A percentile compares a stretch with the other conserved stretches of the same genome.
These are phyloP conservation scores for Phoenix dactylifera DNA, from an alignment of 176 grass and related monocot genomes.

Conservation along the genomic window DNA sequence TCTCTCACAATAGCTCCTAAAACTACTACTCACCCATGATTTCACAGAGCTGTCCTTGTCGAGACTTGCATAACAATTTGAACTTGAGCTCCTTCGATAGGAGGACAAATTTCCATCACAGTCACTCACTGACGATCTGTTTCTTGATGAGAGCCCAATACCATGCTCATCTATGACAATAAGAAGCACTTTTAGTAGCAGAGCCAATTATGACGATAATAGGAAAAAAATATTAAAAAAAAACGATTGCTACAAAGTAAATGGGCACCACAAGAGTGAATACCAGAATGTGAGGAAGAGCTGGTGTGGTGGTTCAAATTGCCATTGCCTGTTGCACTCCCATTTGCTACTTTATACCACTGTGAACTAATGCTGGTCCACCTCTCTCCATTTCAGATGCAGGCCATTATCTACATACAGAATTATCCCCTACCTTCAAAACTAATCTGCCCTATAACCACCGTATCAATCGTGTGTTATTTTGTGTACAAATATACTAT, in stretches of 20 bases:
- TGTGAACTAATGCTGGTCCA: constrained; percentile 37
- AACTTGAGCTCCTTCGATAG: constrained; percentile 17
- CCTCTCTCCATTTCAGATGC: constrained; percentile 26
- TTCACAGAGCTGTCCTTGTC: constrained; percentile 20
- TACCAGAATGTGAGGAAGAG: constrained; percentile 21
- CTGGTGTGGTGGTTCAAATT: constrained; percentile 12
- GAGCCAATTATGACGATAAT: no score
- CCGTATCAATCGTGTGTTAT: no score
- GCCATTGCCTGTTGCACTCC: constrained; percentile 10
- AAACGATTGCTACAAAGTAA: not conserved
- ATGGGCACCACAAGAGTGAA: not conserved
- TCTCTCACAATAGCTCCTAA: constrained; percentile 28
- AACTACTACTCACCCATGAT: constrained; percentile 43
- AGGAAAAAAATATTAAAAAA: not conserved
- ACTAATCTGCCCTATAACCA: not conserved
- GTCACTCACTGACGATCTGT: constrained; percentile 15
- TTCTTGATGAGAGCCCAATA: constrained; percentile 28
- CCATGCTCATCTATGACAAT: constrained; percentile 31
- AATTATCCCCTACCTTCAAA: not conserved
- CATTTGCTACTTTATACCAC: constrained; percentile 30
- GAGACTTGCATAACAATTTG: constrained; percentile 19
- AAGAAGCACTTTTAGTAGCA: not conserved
- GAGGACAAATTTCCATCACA: constrained; percentile 15
- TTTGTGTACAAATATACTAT: no score
- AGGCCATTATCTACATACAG: constrained; percentile 29